Conservation (phyloP, 495 filamentous ascomycete species). For the Acidiella bohemica region DNA sequence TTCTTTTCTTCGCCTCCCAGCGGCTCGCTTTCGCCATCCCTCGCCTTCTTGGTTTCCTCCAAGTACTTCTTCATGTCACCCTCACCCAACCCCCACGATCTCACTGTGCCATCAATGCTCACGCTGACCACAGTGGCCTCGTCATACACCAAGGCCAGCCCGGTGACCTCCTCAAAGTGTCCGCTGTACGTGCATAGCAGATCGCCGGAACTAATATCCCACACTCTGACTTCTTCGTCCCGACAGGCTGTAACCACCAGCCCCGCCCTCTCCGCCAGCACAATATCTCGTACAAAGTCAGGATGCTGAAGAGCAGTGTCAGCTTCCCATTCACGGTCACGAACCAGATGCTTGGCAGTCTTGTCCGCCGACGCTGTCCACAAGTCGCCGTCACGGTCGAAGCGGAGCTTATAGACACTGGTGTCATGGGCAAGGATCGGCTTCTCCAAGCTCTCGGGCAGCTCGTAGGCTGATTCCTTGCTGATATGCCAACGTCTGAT, state of each 20-base stretch:
- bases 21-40: no score
- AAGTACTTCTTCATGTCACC: conserved; percentile 43
- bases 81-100: conserved; percentile 61
- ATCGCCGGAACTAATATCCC: conserved; percentile 64
- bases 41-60: conserved; percentile 37
- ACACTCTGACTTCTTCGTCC: conserved; percentile 83
- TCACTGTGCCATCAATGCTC: conserved; percentile 75
- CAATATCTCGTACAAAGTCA: conserved; percentile 77
- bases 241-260: conserved; percentile 84
- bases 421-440: conserved; percentile 77
- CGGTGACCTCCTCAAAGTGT: conserved; percentile 87
- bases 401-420: conserved; percentile 63
- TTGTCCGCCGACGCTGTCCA: conserved; percentile 89
- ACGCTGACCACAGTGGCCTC: conserved; percentile 55
- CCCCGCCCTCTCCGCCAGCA: conserved; percentile 52
- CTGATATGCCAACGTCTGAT: conserved; percentile 60
- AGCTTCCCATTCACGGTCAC: conserved; percentile 48
- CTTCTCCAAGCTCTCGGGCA: conserved; percentile 24
- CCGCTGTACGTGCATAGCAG: conserved; percentile 66
- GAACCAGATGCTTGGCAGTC: conserved; percentile 58
- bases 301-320: conserved; percentile 66
- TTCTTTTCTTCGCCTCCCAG: conserved; percentile 26
- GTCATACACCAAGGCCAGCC: conserved; percentile 51
- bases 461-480: conserved; percentile 10
- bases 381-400: conserved; percentile 56